These are phyloP conservation scores for Pleurotus eryngii DNA, from an alignment of 768 basidiomycete species.

Conservation along the genomic window DNA sequence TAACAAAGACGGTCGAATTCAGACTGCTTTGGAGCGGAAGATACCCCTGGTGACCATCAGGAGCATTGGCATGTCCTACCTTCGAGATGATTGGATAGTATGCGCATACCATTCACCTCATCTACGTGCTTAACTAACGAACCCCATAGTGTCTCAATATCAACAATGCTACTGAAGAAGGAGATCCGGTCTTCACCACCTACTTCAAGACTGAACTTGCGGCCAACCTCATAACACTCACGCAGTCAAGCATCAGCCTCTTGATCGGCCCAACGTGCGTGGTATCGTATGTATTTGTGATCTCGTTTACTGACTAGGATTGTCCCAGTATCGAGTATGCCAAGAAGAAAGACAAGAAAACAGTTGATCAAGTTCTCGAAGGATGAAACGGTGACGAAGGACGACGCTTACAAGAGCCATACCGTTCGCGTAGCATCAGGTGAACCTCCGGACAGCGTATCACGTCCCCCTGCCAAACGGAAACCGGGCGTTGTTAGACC, in stretches of 20 bases:
- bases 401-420: constrained; percentile 93
- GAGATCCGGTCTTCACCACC: constrained; percentile 89
- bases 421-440: constrained; percentile 85
- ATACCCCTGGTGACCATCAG: constrained; percentile 87
- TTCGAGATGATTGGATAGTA: constrained; percentile 96
- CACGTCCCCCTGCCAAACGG: constrained; percentile 79
- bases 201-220: constrained; percentile 95
- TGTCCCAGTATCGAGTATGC: constrained; percentile 73
- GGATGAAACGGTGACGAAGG: constrained; percentile 77
- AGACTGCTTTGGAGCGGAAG: constrained; percentile 75
- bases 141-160: constrained; percentile 67
- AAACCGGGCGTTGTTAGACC: constrained; percentile 86
- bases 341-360: constrained; percentile 97
- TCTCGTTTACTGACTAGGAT: neutral
- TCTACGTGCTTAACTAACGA: neutral
- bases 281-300: neutral
- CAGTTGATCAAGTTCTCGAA: constrained; percentile 83
- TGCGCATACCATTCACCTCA: neutral
- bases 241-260: constrained; percentile 72
- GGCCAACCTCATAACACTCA: constrained; percentile 76
- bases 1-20: constrained; percentile 56
- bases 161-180: constrained; percentile 74
- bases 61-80: constrained; percentile 79
- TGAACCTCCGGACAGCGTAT: constrained; percentile 77
- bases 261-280: constrained; percentile 76